A percentile compares a stretch with the other conserved stretches of the same genome.
phyloP scores from a whole-genome alignment of 768 basidiomycete species.

The Grammothele lineata region DNA sequence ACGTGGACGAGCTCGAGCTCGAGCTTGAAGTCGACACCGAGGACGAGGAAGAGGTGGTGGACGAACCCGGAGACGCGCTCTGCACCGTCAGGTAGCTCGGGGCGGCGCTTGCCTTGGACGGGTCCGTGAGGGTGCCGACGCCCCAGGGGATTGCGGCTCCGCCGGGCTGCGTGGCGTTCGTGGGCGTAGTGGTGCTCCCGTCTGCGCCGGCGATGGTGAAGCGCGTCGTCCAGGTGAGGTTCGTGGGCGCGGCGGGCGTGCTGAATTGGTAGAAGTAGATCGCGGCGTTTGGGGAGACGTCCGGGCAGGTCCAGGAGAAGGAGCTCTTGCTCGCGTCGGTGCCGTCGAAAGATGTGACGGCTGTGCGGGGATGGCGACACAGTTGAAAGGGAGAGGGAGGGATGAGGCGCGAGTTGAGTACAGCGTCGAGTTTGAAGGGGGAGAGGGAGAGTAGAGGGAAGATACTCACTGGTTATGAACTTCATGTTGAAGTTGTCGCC shows the following conservation, averaged over 20 bases:
- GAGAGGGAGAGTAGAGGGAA: not conserved
- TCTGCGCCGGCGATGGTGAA: conserved; percentile 50
- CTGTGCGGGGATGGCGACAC: conserved; percentile 37
- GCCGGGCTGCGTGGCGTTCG: conserved; percentile 49
- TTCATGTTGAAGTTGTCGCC: conserved; percentile 70
- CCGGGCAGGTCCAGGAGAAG: conserved; percentile 44
- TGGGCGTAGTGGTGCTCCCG: conserved; percentile 40
- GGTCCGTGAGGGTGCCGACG: conserved; percentile 45
- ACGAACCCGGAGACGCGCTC: not conserved
- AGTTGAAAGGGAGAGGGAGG: too few species aligned
- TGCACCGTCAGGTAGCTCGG: conserved; percentile 10
- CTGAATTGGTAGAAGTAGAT: conserved; percentile 85
- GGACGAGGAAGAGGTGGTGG: not conserved
- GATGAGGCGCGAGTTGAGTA: too few species aligned
- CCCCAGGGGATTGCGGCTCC: conserved; percentile 58
- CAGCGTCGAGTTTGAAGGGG: not conserved
- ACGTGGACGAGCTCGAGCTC: not conserved
- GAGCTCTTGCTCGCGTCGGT: conserved; percentile 33
- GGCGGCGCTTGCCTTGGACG: conserved; percentile 32
- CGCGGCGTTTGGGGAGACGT: conserved; percentile 54
- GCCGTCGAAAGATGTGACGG: conserved; percentile 44
- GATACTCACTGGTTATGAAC: conserved; percentile 31
- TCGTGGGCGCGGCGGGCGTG: conserved; percentile 24
- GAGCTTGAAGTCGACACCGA: not conserved
- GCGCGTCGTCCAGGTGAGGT: conserved; percentile 12